These are phyloP conservation scores for Volvariella surrecta DNA, from an alignment of 1,284 basidiomycete species.

Conservation along the genomic window DNA sequence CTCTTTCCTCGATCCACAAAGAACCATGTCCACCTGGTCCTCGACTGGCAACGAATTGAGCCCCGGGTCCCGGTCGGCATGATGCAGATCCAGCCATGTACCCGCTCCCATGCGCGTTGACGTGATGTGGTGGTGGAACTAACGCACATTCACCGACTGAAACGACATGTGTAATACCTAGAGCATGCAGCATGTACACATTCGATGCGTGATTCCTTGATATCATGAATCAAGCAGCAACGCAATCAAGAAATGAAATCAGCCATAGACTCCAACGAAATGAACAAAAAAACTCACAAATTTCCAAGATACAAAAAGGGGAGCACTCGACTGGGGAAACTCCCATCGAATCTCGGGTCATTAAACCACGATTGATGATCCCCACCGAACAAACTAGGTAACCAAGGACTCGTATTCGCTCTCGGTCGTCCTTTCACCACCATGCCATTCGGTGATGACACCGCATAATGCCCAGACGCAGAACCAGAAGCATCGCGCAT, in stretches of 20 bases:
- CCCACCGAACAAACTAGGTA: conserved; percentile 48
- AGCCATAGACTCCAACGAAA: background rate
- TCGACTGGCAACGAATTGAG: conserved; percentile 34
- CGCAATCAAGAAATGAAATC: background rate
- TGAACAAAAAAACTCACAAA: conserved; percentile 46
- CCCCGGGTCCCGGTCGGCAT: conserved; percentile 20
- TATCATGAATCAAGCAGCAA: conserved; percentile 6
- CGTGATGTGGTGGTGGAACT: conserved; percentile 50
- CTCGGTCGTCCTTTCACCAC: conserved; percentile 42
- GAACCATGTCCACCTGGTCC: conserved; percentile 54
- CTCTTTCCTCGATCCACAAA: conserved; percentile 82
- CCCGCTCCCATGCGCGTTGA: conserved; percentile 11
- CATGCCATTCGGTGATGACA: conserved; percentile 5
- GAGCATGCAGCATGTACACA: conserved; percentile 88
- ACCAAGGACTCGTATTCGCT: conserved; percentile 58
- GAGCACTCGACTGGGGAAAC: conserved; percentile 90
- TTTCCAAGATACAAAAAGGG: conserved; percentile 96
- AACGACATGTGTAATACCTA: conserved; percentile 97
- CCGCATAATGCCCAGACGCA: no score
- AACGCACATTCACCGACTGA: conserved; percentile 93
- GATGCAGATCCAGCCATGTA: conserved; percentile 9
- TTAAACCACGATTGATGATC: conserved; percentile 89
- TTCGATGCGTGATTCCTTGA: conserved; percentile 86
- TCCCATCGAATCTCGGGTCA: conserved; percentile 88
- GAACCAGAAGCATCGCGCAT: no score